Evolutionary conservation across 495 filamentous ascomycete species (phyloP).

Genomic region (Talaromyces nanjingensis): DNA sequence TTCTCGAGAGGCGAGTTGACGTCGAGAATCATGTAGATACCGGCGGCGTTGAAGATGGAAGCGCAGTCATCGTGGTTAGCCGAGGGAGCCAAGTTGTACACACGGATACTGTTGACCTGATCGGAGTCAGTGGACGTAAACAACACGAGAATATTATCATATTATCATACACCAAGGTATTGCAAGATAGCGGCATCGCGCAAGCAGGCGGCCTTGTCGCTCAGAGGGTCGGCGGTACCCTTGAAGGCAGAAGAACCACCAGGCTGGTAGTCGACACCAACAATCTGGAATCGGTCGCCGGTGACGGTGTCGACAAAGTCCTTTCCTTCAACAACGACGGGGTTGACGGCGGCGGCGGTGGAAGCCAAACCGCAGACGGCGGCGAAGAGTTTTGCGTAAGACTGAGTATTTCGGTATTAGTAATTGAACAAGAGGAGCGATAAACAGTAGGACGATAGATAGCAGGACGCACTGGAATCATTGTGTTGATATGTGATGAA

Average conservation of each 20-base stretch:
- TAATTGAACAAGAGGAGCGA: background rate
- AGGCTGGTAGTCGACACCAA: slow-evolving; percentile 92
- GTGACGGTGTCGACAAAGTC: slow-evolving; percentile 80
- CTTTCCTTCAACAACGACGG: slow-evolving; percentile 65
- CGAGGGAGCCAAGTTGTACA: slow-evolving; percentile 84
- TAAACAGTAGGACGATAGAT: background rate
- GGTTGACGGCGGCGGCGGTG: slow-evolving; percentile 58
- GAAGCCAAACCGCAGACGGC: slow-evolving; percentile 36
- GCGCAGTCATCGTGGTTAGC: slow-evolving; percentile 85
- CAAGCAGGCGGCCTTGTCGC: slow-evolving; percentile 65
- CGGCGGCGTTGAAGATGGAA: slow-evolving; percentile 83
- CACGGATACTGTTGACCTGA: slow-evolving; percentile 81
- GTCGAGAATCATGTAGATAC: slow-evolving; percentile 67
- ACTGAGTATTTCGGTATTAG: slow-evolving; percentile 12
- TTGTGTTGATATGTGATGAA: background rate
- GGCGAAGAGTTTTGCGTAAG: slow-evolving; percentile 30
- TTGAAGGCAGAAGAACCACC: slow-evolving; percentile 80
- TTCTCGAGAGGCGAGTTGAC: slow-evolving; percentile 86
- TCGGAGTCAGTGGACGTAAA: slow-evolving; percentile 1
- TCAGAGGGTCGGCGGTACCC: slow-evolving; percentile 64
- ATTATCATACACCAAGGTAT: slow-evolving; percentile 52
- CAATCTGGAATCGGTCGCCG: slow-evolving; percentile 75
- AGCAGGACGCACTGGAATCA: slow-evolving; percentile 3
- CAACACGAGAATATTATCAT: background rate
- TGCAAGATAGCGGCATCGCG: slow-evolving; percentile 94